Evolutionary conservation across 768 basidiomycete species (phyloP).

Genomic region (Kwoniella botswanensis): DNA sequence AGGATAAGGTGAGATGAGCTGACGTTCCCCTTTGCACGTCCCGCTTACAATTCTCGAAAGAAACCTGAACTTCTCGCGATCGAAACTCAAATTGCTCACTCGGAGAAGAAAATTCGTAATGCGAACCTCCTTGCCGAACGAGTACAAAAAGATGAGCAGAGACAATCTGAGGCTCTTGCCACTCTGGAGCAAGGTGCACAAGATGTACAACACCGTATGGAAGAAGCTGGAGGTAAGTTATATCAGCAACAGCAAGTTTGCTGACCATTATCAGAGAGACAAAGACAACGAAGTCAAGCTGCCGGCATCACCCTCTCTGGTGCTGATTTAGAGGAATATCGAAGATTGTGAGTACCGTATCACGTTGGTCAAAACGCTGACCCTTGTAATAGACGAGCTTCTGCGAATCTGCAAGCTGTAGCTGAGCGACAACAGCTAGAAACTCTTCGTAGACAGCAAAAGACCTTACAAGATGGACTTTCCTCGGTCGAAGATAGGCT

Average conservation of each 20-base stretch:
- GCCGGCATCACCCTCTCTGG: constrained; percentile 78
- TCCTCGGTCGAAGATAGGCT: constrained; percentile 72
- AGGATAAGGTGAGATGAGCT: constrained; percentile 69
- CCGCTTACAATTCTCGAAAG: constrained; percentile 59
- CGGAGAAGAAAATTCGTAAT: constrained; percentile 75
- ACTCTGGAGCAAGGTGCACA: constrained; percentile 70
- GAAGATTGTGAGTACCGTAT: constrained; percentile 66
- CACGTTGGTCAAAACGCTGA: constrained; percentile 12
- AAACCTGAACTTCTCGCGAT: constrained; percentile 80
- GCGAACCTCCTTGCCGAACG: constrained; percentile 69
- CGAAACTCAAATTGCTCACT: constrained; percentile 87
- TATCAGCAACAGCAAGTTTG: not conserved
- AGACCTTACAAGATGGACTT: constrained; percentile 70
- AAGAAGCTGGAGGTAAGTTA: constrained; percentile 75
- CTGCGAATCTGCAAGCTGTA: constrained; percentile 77
- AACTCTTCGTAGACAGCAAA: constrained; percentile 78
- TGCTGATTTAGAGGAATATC: constrained; percentile 86
- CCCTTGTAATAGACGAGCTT: constrained; percentile 68
- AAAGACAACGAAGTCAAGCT: constrained; percentile 69
- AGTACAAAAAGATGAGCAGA: constrained; percentile 65
- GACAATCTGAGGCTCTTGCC: constrained; percentile 56
- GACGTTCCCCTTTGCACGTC: not conserved
- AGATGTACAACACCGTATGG: constrained; percentile 70
- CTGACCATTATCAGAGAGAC: constrained; percentile 65
- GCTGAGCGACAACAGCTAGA: constrained; percentile 87